Percentiles rank a stretch among this genome's conserved stretches.
phyloP scores from a whole-genome alignment of 2,329 filamentous ascomycete species.

The Penicillium sp. region DNA sequence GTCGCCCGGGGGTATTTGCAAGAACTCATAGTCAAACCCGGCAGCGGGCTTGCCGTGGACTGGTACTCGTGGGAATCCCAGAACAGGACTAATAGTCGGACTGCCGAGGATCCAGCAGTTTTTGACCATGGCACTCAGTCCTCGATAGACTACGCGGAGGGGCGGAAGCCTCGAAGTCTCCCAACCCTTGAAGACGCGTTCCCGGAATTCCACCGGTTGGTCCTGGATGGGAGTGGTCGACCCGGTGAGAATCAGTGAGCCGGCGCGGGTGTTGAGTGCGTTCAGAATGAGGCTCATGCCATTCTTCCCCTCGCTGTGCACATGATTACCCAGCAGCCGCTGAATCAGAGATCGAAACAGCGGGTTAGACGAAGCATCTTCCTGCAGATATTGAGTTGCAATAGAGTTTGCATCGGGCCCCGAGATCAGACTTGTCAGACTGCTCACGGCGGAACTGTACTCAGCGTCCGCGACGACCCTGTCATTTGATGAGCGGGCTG shows the following conservation, averaged over 20 bases:
- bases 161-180: constrained; percentile 53
- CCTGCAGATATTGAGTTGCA: constrained; percentile 49
- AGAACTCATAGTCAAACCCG: constrained; percentile 57
- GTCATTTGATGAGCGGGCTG: constrained; percentile 34
- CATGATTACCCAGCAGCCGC: constrained; percentile 50
- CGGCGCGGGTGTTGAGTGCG: constrained; percentile 56
- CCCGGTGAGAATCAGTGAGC: constrained; percentile 60
- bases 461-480: constrained; percentile 43
- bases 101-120: constrained; percentile 56
- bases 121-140: constrained; percentile 52
- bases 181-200: constrained; percentile 57
- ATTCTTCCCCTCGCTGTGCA: constrained; percentile 52
- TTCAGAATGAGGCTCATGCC: constrained; percentile 55
- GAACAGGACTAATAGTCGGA: constrained; percentile 50
- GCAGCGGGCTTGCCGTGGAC: constrained; percentile 54
- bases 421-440: constrained; percentile 28
- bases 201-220: constrained; percentile 56
- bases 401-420: constrained; percentile 37
- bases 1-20: constrained; percentile 57
- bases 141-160: constrained; percentile 53
- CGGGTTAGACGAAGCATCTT: constrained; percentile 50
- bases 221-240: constrained; percentile 55
- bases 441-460: constrained; percentile 42
- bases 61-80: constrained; percentile 58
- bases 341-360: constrained; percentile 52